phyloP scores from a whole-genome alignment of 768 basidiomycete species.

The Crucibulum laeve region DNA sequence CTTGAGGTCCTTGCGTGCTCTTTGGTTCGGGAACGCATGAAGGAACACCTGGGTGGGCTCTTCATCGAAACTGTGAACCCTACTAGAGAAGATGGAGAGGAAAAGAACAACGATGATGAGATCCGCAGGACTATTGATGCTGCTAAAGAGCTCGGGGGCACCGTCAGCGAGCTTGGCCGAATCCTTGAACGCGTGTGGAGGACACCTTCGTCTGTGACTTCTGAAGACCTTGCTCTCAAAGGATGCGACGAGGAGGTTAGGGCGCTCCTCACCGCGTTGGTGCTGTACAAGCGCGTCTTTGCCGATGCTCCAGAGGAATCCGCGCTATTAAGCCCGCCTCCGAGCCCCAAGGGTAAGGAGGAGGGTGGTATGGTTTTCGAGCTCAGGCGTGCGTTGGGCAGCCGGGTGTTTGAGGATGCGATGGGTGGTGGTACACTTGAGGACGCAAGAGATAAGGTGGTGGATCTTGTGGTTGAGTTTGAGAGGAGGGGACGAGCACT shows the following conservation, averaged over 20 bases:
- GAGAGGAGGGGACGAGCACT: slow-evolving; percentile 18
- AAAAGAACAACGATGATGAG: slow-evolving; percentile 31
- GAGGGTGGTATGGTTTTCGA: slow-evolving; percentile 28
- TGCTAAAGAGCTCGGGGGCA: slow-evolving; percentile 61
- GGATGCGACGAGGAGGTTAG: slow-evolving; percentile 40
- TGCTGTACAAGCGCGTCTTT: slow-evolving; percentile 63
- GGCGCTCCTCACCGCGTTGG: slow-evolving; percentile 52
- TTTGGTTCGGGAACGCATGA: slow-evolving; percentile 48
- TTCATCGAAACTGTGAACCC: slow-evolving; percentile 42
- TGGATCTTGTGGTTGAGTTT: slow-evolving; percentile 67
- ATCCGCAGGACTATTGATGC: slow-evolving; percentile 49
- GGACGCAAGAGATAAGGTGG: slow-evolving; percentile 72
- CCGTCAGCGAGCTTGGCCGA: slow-evolving; percentile 47
- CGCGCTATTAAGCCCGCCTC: slow-evolving; percentile 54
- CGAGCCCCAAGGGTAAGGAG: slow-evolving; percentile 33
- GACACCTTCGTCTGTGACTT: slow-evolving; percentile 11
- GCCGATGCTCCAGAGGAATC: slow-evolving; percentile 21
- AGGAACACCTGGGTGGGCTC: slow-evolving; percentile 44
- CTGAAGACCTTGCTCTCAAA: slow-evolving; percentile 9
- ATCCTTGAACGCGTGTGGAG: slow-evolving; percentile 56
- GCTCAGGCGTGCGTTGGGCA: slow-evolving; percentile 53
- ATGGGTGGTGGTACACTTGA: slow-evolving; percentile 38
- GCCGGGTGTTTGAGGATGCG: slow-evolving; percentile 35
- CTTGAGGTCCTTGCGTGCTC: slow-evolving; percentile 47
- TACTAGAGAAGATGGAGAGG: slow-evolving; percentile 20